These are phyloP conservation scores for Pseudogymnoascus destructans DNA, from an alignment of 2,329 filamentous ascomycete species.

Conservation along the genomic window DNA sequence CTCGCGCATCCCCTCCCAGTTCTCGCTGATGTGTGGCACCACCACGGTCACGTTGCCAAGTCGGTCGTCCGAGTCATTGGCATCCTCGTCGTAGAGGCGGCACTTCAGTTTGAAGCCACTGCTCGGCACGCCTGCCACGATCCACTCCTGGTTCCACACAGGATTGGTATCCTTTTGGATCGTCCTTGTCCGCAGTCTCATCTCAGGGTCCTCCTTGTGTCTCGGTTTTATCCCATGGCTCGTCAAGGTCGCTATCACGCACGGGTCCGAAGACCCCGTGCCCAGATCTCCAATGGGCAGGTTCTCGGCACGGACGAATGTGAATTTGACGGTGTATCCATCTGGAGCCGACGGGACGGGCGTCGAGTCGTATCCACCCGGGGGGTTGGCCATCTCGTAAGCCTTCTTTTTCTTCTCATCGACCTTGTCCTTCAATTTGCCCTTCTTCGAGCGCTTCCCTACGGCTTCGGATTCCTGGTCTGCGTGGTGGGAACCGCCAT, in stretches of 20 bases:
- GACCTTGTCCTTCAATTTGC: conserved; percentile 23
- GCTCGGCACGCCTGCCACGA: conserved; percentile 73
- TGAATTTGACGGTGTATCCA: conserved; percentile 76
- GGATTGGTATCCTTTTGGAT: conserved; percentile 60
- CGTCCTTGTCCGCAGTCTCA: conserved; percentile 65
- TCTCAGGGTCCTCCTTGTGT: conserved; percentile 73
- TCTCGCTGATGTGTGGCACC: conserved; percentile 44
- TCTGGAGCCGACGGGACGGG: conserved; percentile 61
- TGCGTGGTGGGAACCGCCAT: neutral
- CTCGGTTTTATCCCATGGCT: conserved; percentile 51
- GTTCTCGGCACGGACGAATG: conserved; percentile 67
- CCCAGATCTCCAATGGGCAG: conserved; percentile 72
- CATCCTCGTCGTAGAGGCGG: conserved; percentile 81
- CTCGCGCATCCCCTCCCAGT: conserved; percentile 56
- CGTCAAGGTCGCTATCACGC: conserved; percentile 61
- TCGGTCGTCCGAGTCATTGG: conserved; percentile 71
- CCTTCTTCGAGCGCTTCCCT: conserved; percentile 3
- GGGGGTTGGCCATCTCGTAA: conserved; percentile 22
- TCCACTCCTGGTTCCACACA: conserved; percentile 73
- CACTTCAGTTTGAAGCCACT: conserved; percentile 76
- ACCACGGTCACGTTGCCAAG: conserved; percentile 73
- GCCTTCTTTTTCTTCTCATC: conserved; percentile 23
- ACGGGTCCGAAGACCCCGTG: conserved; percentile 72
- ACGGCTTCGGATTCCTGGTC: neutral
- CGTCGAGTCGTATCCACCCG: conserved; percentile 66